These are phyloP conservation scores for Tylopilus orsonianus DNA, from an alignment of 1,284 basidiomycete species.

Conservation along the genomic window DNA sequence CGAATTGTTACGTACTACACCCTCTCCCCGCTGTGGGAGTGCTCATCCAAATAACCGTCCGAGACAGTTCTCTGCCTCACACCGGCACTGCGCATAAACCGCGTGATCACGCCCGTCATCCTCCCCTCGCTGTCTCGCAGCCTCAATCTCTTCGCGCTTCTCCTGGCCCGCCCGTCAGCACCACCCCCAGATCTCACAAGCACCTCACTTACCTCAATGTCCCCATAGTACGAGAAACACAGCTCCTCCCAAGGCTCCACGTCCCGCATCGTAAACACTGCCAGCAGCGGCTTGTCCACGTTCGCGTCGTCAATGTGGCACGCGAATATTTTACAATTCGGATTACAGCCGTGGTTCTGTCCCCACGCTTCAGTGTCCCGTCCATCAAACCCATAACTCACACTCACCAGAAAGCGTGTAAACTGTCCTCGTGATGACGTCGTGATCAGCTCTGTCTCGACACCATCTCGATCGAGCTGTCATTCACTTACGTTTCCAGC, in stretches of 20 bases:
- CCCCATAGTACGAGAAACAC: constrained; percentile 78
- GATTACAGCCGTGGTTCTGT: constrained; percentile 89
- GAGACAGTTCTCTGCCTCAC: constrained; percentile 49
- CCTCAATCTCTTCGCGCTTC: constrained; percentile 19
- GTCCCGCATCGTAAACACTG: constrained; percentile 68
- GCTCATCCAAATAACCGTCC: constrained; percentile 33
- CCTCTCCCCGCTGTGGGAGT: not conserved
- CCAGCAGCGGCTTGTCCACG: constrained; percentile 59
- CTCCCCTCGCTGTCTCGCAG: constrained; percentile 4
- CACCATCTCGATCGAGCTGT: not conserved
- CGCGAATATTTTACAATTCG: constrained; percentile 74
- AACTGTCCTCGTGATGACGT: constrained; percentile 45
- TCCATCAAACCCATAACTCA: constrained; percentile 12
- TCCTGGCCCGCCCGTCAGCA: constrained; percentile 18
- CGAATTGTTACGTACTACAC: not conserved
- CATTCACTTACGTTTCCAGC: constrained; percentile 70
- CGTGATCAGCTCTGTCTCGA: constrained; percentile 14
- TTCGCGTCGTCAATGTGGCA: constrained; percentile 70
- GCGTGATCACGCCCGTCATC: constrained; percentile 30
- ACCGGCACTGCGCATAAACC: constrained; percentile 52
- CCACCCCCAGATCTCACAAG: not conserved
- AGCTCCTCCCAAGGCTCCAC: constrained; percentile 73
- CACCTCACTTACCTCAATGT: constrained; percentile 38
- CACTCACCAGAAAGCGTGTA: constrained; percentile 62
- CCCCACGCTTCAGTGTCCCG: not conserved